Conservation (phyloP, 2,329 filamentous ascomycete genomes). For the Fulvia fulva region DNA sequence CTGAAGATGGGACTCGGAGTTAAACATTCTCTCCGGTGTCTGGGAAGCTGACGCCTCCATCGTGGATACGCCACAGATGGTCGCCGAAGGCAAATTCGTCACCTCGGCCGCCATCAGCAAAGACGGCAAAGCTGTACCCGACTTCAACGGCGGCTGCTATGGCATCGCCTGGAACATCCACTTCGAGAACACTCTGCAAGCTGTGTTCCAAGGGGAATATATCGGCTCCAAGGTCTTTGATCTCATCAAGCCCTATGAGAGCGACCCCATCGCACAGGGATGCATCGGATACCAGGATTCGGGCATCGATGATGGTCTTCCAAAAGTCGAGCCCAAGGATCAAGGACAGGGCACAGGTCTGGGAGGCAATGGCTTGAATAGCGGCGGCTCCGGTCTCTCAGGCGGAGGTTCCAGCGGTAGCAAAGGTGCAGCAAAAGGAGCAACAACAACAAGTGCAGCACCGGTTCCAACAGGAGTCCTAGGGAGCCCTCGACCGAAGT, state of each 20-base stretch:
- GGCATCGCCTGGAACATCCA: constrained; percentile 9
- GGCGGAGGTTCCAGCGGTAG: background rate
- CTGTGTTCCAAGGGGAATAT: background rate
- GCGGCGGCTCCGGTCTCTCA: background rate
- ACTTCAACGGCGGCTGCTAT: constrained; percentile 12
- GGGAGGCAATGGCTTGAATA: constrained; percentile 1
- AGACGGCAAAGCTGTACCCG: background rate
- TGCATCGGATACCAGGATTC: constrained; percentile 9
- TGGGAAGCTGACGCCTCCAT: constrained; percentile 4
- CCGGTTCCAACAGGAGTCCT: no score
- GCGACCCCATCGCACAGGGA: constrained; percentile 6
- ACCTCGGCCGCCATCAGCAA: constrained; percentile 3
- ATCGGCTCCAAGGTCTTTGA: background rate
- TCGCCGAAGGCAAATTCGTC: constrained; percentile 8
- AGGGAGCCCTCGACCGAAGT: no score
- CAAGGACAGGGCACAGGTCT: background rate
- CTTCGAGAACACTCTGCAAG: constrained; percentile 8
- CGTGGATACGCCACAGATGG: constrained; percentile 5
- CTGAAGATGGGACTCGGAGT: constrained; percentile 8
- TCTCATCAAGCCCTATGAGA: constrained; percentile 2
- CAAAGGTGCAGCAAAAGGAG: no score
- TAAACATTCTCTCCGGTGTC: background rate
- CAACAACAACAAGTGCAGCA: no score
- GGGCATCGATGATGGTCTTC: constrained; percentile 1
- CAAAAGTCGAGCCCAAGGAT: background rate